A percentile compares a stretch with the other conserved stretches of the same genome.
phyloP scores from a whole-genome alignment of 225 moss, liverwort and hornwort species.

The Marchantia paleacea region DNA sequence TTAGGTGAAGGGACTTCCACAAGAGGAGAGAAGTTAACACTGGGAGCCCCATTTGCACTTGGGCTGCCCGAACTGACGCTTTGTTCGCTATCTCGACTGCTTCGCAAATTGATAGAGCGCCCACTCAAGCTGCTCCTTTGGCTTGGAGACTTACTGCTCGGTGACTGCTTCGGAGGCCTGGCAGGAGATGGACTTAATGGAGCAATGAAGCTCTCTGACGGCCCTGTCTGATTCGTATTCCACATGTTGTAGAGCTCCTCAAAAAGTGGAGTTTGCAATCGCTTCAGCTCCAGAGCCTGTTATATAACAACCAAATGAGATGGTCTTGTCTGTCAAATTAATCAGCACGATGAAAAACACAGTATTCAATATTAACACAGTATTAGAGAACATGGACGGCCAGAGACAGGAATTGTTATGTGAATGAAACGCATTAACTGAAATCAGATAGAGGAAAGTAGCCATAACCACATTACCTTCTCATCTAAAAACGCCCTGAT shows the following conservation, averaged over 20 bases:
- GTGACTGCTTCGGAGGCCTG: slow-evolving; percentile 41
- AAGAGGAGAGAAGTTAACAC: slow-evolving; percentile 48
- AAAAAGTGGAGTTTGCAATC: slow-evolving; percentile 79
- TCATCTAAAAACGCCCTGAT: slow-evolving; percentile 88
- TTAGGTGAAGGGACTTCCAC: slow-evolving; percentile 64
- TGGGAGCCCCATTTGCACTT: slow-evolving; percentile 43
- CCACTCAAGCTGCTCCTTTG: slow-evolving; percentile 58
- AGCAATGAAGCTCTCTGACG: slow-evolving; percentile 56
- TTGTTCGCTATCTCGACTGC: slow-evolving; percentile 77
- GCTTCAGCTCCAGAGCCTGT: slow-evolving; percentile 77
- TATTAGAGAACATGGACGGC: no score
- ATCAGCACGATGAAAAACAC: no score
- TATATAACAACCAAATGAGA: neutral
- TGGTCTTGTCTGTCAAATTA: neutral
- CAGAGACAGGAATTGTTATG: neutral
- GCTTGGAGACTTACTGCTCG: slow-evolving; percentile 67
- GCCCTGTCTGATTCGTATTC: slow-evolving; percentile 38
- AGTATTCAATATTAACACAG: no score
- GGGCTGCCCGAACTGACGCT: slow-evolving; percentile 77
- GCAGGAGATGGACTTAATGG: slow-evolving; percentile 57
- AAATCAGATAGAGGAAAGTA: neutral
- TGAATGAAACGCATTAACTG: neutral
- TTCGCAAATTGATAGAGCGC: slow-evolving; percentile 49
- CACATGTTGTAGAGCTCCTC: slow-evolving; percentile 67
- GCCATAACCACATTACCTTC: slow-evolving; percentile 31